These are phyloP conservation scores for Phytophthora citricola DNA, from an alignment of 352 stramenopile genomes.

Conservation along the genomic window DNA sequence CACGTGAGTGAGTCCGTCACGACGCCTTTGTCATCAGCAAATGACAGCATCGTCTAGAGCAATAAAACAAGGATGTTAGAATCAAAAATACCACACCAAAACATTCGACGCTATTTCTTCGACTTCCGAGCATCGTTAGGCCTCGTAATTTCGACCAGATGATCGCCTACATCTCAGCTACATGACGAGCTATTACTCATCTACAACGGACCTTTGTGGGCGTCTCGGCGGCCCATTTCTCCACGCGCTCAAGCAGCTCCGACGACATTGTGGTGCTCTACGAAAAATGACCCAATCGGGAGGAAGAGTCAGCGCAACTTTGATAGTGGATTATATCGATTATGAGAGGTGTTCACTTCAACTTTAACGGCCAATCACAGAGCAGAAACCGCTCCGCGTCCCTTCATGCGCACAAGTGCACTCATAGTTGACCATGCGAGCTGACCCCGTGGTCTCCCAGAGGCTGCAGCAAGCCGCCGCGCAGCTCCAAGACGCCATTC, in stretches of 20 bases:
- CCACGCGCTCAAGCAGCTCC: slow-evolving; percentile 73
- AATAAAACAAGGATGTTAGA: slow-evolving; percentile 12
- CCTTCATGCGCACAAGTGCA: slow-evolving; percentile 11
- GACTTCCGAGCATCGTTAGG: not conserved
- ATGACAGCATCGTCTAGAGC: slow-evolving; percentile 75
- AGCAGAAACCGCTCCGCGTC: slow-evolving; percentile 8
- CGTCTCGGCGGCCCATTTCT: slow-evolving; percentile 80
- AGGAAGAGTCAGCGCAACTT: slow-evolving; percentile 24
- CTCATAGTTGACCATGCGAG: slow-evolving; percentile 14
- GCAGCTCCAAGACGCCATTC: slow-evolving; percentile 63
- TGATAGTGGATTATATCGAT: slow-evolving; percentile 17
- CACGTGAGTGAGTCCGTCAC: slow-evolving; percentile 64
- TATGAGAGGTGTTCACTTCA: slow-evolving; percentile 19
- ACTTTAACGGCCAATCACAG: slow-evolving; percentile 29
- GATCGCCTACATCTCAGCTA: not conserved
- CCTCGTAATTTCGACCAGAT: slow-evolving; percentile 4
- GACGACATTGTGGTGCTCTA: slow-evolving; percentile 54
- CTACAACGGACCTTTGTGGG: slow-evolving; percentile 50
- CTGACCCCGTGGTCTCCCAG: slow-evolving; percentile 34
- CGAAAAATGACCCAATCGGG: slow-evolving; percentile 21
- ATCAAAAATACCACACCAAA: not conserved
- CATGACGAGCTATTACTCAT: slow-evolving; percentile 2
- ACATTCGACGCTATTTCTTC: slow-evolving; percentile 7
- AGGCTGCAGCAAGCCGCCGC: slow-evolving; percentile 54
- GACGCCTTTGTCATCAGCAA: slow-evolving; percentile 73